These are phyloP conservation scores for Ophiostoma triangulosporum DNA, from an alignment of 2,329 filamentous ascomycete genomes.

Conservation along the genomic window DNA sequence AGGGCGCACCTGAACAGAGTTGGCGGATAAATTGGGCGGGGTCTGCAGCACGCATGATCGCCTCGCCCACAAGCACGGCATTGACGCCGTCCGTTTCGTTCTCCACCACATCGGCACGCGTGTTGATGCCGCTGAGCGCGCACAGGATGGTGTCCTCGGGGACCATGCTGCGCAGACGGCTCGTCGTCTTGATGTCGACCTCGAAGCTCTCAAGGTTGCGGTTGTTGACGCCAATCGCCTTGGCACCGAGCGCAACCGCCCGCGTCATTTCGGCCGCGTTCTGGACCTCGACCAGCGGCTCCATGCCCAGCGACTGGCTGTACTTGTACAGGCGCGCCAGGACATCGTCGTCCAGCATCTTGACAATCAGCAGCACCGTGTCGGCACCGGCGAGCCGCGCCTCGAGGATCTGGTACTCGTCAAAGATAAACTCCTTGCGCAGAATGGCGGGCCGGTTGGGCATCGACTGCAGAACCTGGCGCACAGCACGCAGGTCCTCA, in stretches of 20 bases:
- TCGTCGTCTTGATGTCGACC: constrained; percentile 86
- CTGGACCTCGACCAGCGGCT: constrained; percentile 93
- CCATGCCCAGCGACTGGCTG: constrained; percentile 84
- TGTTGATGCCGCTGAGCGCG: constrained; percentile 86
- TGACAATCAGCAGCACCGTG: constrained; percentile 89
- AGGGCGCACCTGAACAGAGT: constrained; percentile 51
- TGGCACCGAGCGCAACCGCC: constrained; percentile 72
- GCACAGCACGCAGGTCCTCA: constrained; percentile 77
- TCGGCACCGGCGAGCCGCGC: constrained; percentile 72
- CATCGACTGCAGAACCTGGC: constrained; percentile 81
- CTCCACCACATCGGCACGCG: constrained; percentile 71
- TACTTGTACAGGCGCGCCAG: constrained; percentile 75
- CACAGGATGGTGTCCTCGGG: constrained; percentile 78
- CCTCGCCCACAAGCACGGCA: constrained; percentile 86
- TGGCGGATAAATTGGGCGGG: constrained; percentile 71
- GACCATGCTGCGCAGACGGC: constrained; percentile 74
- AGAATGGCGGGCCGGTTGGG: constrained; percentile 83
- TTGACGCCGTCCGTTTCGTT: constrained; percentile 85
- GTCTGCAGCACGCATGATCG: constrained; percentile 82
- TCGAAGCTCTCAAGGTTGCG: constrained; percentile 93
- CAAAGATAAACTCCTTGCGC: constrained; percentile 94
- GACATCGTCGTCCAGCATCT: constrained; percentile 74
- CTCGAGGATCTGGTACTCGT: constrained; percentile 96
- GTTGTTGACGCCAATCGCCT: constrained; percentile 96
- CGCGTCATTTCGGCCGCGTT: constrained; percentile 84